Conservation (phyloP, 1,284 basidiomycete species). For the Nidula niveotomentosa region DNA sequence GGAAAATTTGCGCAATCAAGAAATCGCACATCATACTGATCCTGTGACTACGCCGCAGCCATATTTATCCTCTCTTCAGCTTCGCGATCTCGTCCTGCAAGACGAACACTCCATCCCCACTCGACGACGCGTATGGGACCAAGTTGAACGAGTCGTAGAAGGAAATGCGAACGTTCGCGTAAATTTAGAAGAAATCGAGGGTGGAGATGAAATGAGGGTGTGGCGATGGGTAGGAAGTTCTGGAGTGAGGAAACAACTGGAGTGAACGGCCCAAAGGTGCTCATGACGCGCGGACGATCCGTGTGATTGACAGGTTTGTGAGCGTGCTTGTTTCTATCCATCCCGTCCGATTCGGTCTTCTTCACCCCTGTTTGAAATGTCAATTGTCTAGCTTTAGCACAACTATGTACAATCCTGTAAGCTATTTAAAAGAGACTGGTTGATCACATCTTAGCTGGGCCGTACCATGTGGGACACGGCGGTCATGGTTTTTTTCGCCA, state of each 20-base stretch:
- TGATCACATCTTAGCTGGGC: background rate
- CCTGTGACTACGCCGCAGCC: slow-evolving; percentile 77
- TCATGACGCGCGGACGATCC: background rate
- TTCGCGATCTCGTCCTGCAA: slow-evolving; percentile 88
- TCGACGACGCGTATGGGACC: slow-evolving; percentile 80
- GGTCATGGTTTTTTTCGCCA: background rate
- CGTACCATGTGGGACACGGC: background rate
- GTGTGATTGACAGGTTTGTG: background rate
- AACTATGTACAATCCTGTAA: background rate
- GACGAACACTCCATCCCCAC: slow-evolving; percentile 74
- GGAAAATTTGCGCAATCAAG: slow-evolving; percentile 83
- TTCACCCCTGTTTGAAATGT: slow-evolving; percentile 2
- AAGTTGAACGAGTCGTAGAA: slow-evolving; percentile 88
- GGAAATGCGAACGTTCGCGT: slow-evolving; percentile 93
- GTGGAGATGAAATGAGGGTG: slow-evolving; percentile 85
- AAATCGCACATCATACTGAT: slow-evolving; percentile 83
- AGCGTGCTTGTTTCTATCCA: background rate
- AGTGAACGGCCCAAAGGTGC: background rate
- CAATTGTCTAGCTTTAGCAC: background rate
- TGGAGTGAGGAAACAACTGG: slow-evolving; percentile 10
- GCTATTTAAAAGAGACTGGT: background rate
- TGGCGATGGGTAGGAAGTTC: slow-evolving; percentile 78
- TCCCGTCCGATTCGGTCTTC: background rate
- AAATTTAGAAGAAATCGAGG: slow-evolving; percentile 84
- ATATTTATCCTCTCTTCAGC: slow-evolving; percentile 86